Percentiles rank a stretch among this genome's conserved stretches.
These are phyloP conservation scores for Plectosphaerella sp. DNA, from an alignment of 2,329 filamentous ascomycete genomes.

Conservation along the genomic window DNA sequence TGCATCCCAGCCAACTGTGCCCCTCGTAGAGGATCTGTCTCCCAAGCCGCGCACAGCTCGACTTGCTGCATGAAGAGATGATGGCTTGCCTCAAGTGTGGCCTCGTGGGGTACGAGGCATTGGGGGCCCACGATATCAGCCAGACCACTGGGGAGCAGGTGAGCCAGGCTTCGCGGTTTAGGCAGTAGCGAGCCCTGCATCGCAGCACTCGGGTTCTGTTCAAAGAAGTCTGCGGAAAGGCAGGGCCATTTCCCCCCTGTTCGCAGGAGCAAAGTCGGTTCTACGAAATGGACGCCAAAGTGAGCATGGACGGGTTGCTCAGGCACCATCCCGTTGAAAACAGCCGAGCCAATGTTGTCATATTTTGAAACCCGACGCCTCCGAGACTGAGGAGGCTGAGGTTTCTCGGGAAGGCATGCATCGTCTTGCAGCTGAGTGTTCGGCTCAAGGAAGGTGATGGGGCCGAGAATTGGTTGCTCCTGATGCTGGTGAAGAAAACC, in stretches of 20 bases:
- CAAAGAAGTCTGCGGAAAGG: slow-evolving; percentile 26
- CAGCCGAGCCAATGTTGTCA: no score
- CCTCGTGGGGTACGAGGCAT: slow-evolving; percentile 14
- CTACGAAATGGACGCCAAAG: neutral
- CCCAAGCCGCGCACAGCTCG: slow-evolving; percentile 39
- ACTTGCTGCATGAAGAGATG: slow-evolving; percentile 25
- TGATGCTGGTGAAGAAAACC: neutral
- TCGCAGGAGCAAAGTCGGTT: neutral
- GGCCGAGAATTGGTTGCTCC: neutral
- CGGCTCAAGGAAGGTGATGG: neutral
- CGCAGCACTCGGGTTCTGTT: slow-evolving; percentile 33
- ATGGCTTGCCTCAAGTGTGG: neutral
- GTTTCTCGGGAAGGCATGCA: no score
- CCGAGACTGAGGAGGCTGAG: no score
- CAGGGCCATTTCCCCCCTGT: slow-evolving; percentile 25
- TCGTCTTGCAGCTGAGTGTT: neutral
- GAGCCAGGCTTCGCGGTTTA: slow-evolving; percentile 26
- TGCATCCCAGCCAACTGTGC: neutral
- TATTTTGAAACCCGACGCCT: no score
- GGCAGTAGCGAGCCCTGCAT: slow-evolving; percentile 40
- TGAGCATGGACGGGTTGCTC: neutral
- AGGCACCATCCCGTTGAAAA: no score
- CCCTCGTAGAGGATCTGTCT: slow-evolving; percentile 21
- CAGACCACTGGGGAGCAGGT: slow-evolving; percentile 23
- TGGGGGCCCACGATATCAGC: slow-evolving; percentile 22